Evolutionary conservation across 176 grass and related monocot species (phyloP), one percentile per base, ranked within the genome.

Genomic region (Oryza coarctata): DNA sequence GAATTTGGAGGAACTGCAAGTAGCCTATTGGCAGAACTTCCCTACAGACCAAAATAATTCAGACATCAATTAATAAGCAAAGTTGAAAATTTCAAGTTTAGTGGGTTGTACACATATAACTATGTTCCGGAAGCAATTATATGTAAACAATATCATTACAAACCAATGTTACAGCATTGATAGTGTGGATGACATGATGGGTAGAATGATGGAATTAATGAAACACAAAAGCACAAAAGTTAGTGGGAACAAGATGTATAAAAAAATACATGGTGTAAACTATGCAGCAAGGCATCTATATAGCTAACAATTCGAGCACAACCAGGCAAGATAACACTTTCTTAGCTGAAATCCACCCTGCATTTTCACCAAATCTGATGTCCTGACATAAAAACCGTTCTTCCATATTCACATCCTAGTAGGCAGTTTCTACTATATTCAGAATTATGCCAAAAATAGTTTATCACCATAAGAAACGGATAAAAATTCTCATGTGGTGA

Each of bases 1-100:
- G 92, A 94, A 78, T 91, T 92, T 36, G 79, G 63, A 86, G 85
- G 50, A 78, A 88, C 93, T 29, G 84, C 82, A 79, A 94, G 84
- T 68, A 98, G 80, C 74, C 90, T 83, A 82, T 87, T 91, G 86
- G 92, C 81, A 83, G 93, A 86, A 93, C 87, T 93, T 60, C 78
- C 95, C 95, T 98, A 45, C 29, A 83, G 47, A 71, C 31, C 57
- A 94, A 39, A 74, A 83, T 4, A 86, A 83, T 71, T 70, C 28
- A 68, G 73, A 74, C 35, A 71, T 74, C 27, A 87, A 8, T 39
- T 75, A 86, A 40, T 12, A 75, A 63, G 3, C 83, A 70, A 66
- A 75, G 9, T 57, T 57, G 63, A 8, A 69, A 17, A 35, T 26
- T 38, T 80, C 28, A 73, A 72, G 41, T 79, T 43, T 73, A 73